Base-by-base conservation (phyloP, 1,284 basidiomycete genomes). In the Puccinia novopanici region DNA sequence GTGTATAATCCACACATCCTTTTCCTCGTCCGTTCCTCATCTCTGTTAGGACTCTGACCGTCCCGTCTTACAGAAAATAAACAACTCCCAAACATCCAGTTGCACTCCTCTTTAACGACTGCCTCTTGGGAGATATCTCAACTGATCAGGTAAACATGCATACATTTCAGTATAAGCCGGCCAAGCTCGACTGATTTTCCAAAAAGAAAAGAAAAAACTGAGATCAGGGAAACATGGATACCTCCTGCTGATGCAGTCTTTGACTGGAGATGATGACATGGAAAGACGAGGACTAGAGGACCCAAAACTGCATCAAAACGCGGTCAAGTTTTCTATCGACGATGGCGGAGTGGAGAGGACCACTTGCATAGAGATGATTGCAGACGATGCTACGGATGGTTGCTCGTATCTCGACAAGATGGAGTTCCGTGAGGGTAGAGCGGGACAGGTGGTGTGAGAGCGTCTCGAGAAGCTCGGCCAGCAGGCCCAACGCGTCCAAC, bases 221-320 rank as follows among this genome's bases (percentile, higher is more conserved):
- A 34, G 34, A 34, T 34, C 1, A 34, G 34, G 34, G 4, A 2
- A 34, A 34, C 34, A 34, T 34, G 34, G 34, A 34, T 34, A 34
- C 34, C 34, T 34, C 34, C 34, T 34, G 34, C 34, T 34, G 34
- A 4, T 34, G 34, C 4, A 4, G 34, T 34, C 19, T 63, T 63
- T 22, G 30, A n/a, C 34, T 63, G 59, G 30, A 37, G 37, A 54
- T 54, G 12, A 34, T 19, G 8, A 57, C 34, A 27, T 57, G 22
- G 13, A 30, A 61, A 17, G 22, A 34, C 40, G 30, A 63, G 61
- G 30, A 19, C 40, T 42, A 63, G 37, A 70, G 42, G 17, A 70
- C 67, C 70, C 48, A 72, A 55, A 72, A 55, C 50, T 34, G 34
- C 50, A 72, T 72, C 45, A 72, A 72, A 40, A 72, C n/a, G 19